Conservation (phyloP, 768 basidiomycete species). For the Podaxis sp. region DNA sequence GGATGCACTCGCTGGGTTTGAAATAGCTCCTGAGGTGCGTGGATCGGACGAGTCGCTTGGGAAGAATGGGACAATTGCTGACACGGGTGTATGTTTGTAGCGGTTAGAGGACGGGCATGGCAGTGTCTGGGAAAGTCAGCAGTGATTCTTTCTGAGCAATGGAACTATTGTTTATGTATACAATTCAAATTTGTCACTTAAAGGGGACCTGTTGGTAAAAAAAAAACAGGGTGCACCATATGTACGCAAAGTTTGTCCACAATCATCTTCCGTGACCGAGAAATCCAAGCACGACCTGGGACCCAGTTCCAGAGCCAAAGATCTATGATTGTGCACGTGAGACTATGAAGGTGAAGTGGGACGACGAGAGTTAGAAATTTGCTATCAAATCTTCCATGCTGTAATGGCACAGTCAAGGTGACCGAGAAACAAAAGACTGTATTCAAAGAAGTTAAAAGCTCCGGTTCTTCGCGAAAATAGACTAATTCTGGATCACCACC, state of each 20-base stretch:
- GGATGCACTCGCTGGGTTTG: conserved; percentile 48
- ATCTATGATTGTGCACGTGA: not conserved
- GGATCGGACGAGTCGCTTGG: conserved; percentile 11
- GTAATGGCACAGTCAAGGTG: conserved; percentile 3
- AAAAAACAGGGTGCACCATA: not conserved
- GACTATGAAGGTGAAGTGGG: not conserved
- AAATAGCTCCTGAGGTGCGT: conserved; percentile 52
- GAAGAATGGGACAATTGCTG: conserved; percentile 18
- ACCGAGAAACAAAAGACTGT: not conserved
- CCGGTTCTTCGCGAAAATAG: not conserved
- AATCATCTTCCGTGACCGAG: not conserved
- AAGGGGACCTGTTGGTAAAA: not conserved
- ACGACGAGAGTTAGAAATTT: not conserved
- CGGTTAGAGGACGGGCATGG: conserved; percentile 50
- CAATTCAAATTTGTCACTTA: not conserved
- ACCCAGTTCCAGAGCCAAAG: not conserved
- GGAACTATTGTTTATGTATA: conserved; percentile 1
- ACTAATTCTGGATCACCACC: conserved; percentile 19
- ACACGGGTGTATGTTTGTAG: conserved; percentile 28
- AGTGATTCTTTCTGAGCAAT: conserved; percentile 13
- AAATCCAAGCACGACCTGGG: not conserved
- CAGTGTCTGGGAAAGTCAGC: conserved; percentile 53
- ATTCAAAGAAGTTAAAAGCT: not conserved
- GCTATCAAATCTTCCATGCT: conserved; percentile 5
- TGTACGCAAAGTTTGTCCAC: not conserved